Evolutionary conservation across 2,329 filamentous ascomycete genomes (phyloP), one percentile per base, ranked within the genome.

Genomic region (Trichoderma sp.): DNA sequence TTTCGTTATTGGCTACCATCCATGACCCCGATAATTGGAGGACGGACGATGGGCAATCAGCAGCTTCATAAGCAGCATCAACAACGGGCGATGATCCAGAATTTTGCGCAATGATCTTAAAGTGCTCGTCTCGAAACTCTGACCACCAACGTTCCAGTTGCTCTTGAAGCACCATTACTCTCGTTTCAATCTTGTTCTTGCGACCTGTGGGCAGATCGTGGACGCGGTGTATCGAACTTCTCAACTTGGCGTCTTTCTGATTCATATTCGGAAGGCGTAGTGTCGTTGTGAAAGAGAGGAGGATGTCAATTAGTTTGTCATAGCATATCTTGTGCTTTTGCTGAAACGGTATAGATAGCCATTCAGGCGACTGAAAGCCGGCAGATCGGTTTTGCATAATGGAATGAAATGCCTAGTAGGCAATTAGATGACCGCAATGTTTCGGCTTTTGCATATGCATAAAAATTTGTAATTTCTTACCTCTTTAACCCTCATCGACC

Each of bases 301-400:
- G 65, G 29, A 68, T 55, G 16, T 68, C 65, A 19, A 68, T 61
- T 5, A 68, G 49, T 16, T 33, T 33, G 43, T 68, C 65, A 13
- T 68, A 55, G 4, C 47, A 61, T 14, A 68, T 68, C 31, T 61
- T 68, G 19, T 60, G 43, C 5, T 68, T 60, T 13, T 68, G 57
- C 47, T 55, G n/a, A n/a, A 68, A 68, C 24, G 65, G 65, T 13
- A 68, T 14, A 24, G 65, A 55, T 8, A 68, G 47, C 65, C 65
- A 68, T 21, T 68, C 65, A 7, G 65, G 65, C 1, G 65, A 68
- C 27, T 33, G 55, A 40, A 68, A 68, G 0, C 11, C 61, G 33
- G 65, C 65, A 37, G 43, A 16, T 68, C 65, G 31, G 31, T 68
- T 68, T 19, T 61, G 57, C 65, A 68, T 60, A 24, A 68, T 68